Evolutionary conservation across 768 basidiomycete species (phyloP), one percentile per base, ranked within the genome.

Genomic region (Trametes gibbosa): DNA sequence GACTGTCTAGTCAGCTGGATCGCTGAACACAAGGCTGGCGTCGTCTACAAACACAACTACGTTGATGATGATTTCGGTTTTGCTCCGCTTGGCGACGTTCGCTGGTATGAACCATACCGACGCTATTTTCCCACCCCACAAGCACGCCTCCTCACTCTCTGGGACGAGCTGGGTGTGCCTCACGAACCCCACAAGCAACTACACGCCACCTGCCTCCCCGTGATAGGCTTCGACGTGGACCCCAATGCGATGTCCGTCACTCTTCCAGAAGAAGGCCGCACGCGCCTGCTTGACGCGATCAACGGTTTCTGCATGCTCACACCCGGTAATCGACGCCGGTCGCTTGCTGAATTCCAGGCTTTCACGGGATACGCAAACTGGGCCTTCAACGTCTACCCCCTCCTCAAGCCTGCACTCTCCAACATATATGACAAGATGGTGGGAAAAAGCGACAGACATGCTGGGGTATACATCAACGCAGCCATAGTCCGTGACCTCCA

Each of bases 181-280:
- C 77, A 80, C 62, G 69, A 76, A 13, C 55, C 66, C 13, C 35
- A 49, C 3, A 81, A 81, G 56, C 80, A 81, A 59, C 9, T 76
- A 0, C 73, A 19, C n/a, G 77, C 75, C 0, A 5, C 39, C 0
- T 6, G 34, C 0, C 69, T 80, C 14, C 63, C 65, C 1, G 72
- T 79, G 58, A 74, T 79, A 55, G 76, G 79, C 21, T 76, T 76
- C 53, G 25, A 68, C 0, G 74, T 79, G 24, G 72, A 80, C 56
- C 45, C 73, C 0, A 67, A 71, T 25, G 51, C 45, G 0, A 70
- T 77, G 68, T 70, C 69, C 0, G 61, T 77, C 50, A 66, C 73
- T 2, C 39, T 72, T 21, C 50, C 67, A 6, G 13, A 13, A 0
- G 54, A 59, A 1, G 6, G 46, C 4, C 23, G 13, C 23, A 39